Conservation (phyloP, 1,284 basidiomycete genomes). For the Cryptococcus sp. region DNA sequence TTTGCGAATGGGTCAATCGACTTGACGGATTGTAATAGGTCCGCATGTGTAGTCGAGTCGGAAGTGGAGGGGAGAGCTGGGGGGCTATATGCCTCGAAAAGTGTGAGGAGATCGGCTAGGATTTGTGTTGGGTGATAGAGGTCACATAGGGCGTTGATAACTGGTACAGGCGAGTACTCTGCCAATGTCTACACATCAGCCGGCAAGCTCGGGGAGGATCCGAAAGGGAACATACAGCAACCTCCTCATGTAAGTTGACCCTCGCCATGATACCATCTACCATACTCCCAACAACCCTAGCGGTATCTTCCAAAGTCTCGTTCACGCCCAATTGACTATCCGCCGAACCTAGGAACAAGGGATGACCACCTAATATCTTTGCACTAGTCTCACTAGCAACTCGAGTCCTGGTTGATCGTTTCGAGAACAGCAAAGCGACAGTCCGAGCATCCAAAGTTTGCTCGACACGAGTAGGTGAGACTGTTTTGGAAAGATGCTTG, state of each 20-base stretch:
- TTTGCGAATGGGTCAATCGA: slow-evolving; percentile 24
- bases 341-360: slow-evolving; percentile 82
- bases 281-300: slow-evolving; percentile 84
- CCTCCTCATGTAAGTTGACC: slow-evolving; percentile 84
- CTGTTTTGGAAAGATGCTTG: slow-evolving; percentile 1
- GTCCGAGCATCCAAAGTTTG: slow-evolving; percentile 67
- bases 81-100: slow-evolving; percentile 61
- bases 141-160: slow-evolving; percentile 91
- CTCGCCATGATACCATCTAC: slow-evolving; percentile 96
- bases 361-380: slow-evolving; percentile 73
- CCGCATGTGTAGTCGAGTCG: neutral
- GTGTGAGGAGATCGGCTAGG: slow-evolving; percentile 86
- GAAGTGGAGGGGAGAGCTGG: neutral
- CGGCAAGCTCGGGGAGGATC: neutral
- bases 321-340: slow-evolving; percentile 98
- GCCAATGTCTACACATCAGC: slow-evolving; percentile 67
- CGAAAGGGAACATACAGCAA: slow-evolving; percentile 62
- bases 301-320: slow-evolving; percentile 79
- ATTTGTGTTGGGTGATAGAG: slow-evolving; percentile 96
- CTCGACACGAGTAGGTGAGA: neutral
- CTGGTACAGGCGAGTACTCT: slow-evolving; percentile 81
- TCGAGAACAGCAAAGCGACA: slow-evolving; percentile 85
- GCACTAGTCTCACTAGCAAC: slow-evolving; percentile 80
- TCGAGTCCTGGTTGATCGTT: slow-evolving; percentile 88
- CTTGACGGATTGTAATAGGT: slow-evolving; percentile 4